Base-by-base conservation (phyloP, 2,329 filamentous ascomycete genomes). In the Bipolaris sorokiniana region DNA sequence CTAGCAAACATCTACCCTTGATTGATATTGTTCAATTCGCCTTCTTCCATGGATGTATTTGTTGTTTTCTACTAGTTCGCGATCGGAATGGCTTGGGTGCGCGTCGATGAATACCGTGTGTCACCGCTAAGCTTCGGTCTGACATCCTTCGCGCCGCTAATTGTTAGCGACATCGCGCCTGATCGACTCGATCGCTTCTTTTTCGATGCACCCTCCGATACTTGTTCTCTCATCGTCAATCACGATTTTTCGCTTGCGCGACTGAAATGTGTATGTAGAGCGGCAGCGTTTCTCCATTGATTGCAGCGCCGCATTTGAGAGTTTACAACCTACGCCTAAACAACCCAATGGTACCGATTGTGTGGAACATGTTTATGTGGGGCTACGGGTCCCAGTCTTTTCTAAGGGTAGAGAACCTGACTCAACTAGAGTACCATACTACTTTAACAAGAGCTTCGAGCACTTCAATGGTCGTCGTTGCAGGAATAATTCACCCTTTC, bases 121-220 rank as follows among this genome's bases (percentile, higher is more conserved):
- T 28, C 16, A 37, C 22, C 26, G 49, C 44, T 56, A 56, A 56
- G 54, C 54, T 48, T 56, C 54, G 54, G 33, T 40, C 33, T 38
- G 23, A 37, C 49, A 40, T 48, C 41, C 54, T 56, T 56, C 41
- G 54, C 48, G 42, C 42, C 48, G 52, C 54, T 38, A 44, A 44
- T 18, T 38, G 10, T 44, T 48, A 56, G 49, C 50, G 44, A 56
- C 44, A 31, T 53, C 22, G 49, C 22, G 40, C 37, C 52, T 37
- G 54, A 48, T 56, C 49, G 49, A 53, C 38, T 54, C 54, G 49
- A 56, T 56, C 54, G 37, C 42, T 48, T 52, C 28, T 56, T 36
- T 56, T 18, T 15, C 49, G 36, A 53, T 42, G 23, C 18, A 5
- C 31, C 26, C 42, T 36, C 16, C 15, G 9, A 23, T n/a, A 23